These are phyloP conservation scores for Fusarium sp. DNA, from an alignment of 2,329 filamentous ascomycete genomes.

Conservation along the genomic window DNA sequence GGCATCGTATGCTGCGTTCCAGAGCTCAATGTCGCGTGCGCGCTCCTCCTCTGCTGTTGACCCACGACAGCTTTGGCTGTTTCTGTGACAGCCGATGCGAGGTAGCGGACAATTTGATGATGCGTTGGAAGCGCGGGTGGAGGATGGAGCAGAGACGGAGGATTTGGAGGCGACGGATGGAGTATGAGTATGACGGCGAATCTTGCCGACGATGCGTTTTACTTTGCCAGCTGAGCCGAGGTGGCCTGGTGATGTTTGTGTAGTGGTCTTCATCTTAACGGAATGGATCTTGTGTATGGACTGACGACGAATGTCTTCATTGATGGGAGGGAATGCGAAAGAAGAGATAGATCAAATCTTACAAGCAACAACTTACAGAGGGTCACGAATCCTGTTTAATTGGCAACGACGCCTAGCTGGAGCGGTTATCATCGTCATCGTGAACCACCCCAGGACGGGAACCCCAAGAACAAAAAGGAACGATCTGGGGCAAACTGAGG, in stretches of 20 bases:
- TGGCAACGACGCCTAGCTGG: conserved; percentile 2
- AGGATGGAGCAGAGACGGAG: conserved; percentile 26
- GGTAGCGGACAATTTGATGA: conserved; percentile 29
- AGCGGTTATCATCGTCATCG: neutral
- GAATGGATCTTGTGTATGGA: neutral
- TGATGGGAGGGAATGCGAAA: neutral
- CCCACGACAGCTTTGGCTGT: conserved; percentile 22
- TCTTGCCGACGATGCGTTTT: conserved; percentile 40
- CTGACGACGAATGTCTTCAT: neutral
- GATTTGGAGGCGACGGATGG: conserved; percentile 8
- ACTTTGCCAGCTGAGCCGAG: conserved; percentile 32
- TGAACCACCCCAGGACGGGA: neutral
- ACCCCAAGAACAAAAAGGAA: neutral
- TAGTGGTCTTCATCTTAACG: conserved; percentile 32
- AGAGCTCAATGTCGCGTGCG: conserved; percentile 46
- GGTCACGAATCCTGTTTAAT: neutral
- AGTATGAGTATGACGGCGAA: conserved; percentile 36
- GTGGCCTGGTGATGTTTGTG: conserved; percentile 20
- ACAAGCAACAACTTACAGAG: conserved; percentile 5
- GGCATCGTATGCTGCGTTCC: conserved; percentile 52
- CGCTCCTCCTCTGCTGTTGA: conserved; percentile 27
- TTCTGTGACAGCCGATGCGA: conserved; percentile 23
- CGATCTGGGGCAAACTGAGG: neutral
- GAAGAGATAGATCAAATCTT: neutral
- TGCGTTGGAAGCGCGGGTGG: conserved; percentile 22